Conservation (phyloP, 352 stramenopile species). For the Phytopythium mirpurense region DNA sequence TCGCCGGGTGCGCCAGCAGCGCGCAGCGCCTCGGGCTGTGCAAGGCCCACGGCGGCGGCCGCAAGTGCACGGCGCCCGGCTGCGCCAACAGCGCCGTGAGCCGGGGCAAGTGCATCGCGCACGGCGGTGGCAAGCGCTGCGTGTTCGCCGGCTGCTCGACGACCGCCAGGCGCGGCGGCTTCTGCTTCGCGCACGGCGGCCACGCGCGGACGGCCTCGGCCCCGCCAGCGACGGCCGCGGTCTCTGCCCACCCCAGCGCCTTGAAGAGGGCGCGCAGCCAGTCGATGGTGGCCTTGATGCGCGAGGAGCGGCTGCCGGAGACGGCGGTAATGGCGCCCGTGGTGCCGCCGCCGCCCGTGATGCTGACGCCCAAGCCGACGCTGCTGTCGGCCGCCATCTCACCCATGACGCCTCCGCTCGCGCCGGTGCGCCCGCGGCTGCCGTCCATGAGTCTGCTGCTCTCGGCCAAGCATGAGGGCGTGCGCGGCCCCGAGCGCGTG, state of each 20-base stretch:
- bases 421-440: not conserved
- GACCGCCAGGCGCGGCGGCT: constrained; percentile 73
- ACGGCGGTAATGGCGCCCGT: no score
- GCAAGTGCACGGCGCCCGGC: constrained; percentile 54
- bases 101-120: constrained; percentile 78
- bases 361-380: constrained; percentile 4
- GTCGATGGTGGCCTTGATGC: not conserved
- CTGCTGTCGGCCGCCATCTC: no score
- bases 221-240: not conserved
- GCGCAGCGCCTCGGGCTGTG: constrained; percentile 78
- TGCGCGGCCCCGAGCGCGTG: not conserved
- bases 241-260: not conserved
- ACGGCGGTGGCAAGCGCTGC: constrained; percentile 79
- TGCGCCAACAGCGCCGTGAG: constrained; percentile 81
- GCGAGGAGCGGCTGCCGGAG: not conserved
- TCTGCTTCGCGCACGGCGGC: constrained; percentile 82
- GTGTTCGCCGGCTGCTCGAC: constrained; percentile 67
- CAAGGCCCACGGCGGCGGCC: constrained; percentile 80
- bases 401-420: constrained; percentile 1
- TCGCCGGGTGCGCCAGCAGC: constrained; percentile 65
- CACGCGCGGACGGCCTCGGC: not conserved
- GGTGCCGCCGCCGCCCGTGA: not conserved
- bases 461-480: not conserved
- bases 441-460: constrained; percentile 3
- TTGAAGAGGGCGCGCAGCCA: not conserved